Base-by-base conservation (phyloP, 1,139 yeast species). In the Kurtzmaniella natalensis region DNA sequence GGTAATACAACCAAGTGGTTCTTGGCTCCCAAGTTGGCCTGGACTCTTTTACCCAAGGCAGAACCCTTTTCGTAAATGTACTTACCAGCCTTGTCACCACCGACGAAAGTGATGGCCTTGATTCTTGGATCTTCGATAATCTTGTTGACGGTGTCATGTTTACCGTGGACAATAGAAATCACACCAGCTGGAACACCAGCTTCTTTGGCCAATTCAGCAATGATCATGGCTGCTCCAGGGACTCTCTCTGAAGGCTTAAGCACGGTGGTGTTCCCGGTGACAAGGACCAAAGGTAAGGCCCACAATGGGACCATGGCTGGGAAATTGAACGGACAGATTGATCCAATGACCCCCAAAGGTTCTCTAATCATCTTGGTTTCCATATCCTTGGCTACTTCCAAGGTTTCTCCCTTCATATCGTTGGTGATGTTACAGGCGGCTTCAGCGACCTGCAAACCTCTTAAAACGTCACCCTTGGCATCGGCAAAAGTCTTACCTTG, bases 301-400 rank as follows among this genome's bases (percentile, higher is more conserved):
- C 94, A 83, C 47, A 83, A 66, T 24, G 94, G 94, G 39, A 83
- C 85, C 92, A 83, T 82, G 29, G 88, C 92, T 19, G 92, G 92
- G 72, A 82, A 81, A 61, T 81, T 81, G 60, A 77, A 77, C n/a
- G 87, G 87, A 48, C 81, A 76, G 45, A 80, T 80, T 17, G 85
- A 80, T 6, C 81, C 85, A 39, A 78, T 72, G 15, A 80, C 83
- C 14, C 86, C 86, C 40, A 70, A 57, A 20, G 76, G 76, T 48
- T 71, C 76, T 47, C 92, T 73, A 47, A 79, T 69, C 78, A 82
- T 81, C 48, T 80, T 78, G 31, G 94, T 81, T 59, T 81, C 89
- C 89, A 83, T 83, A 51, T 81, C 84, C 24, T 69, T 63, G 32
- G 87, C 72, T 20, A 83, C 88, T 56, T 81, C 89, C 45, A 83